phyloP scores from a whole-genome alignment of 805 yeast species.

The Metschnikowia aberdeeniae region DNA sequence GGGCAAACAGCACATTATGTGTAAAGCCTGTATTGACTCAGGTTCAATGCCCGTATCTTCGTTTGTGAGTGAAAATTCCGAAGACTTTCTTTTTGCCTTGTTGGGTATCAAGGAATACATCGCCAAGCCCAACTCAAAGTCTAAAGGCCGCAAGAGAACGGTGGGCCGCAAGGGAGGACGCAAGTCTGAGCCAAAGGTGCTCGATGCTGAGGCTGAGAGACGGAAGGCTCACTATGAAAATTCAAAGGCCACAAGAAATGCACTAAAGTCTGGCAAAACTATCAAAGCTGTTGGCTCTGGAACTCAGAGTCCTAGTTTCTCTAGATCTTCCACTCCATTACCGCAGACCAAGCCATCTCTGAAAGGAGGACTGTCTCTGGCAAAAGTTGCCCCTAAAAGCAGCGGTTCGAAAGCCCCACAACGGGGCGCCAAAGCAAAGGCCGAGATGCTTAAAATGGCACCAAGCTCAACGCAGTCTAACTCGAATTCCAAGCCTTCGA shows the following conservation, averaged over 20 bases:
- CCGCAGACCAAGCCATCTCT: background rate
- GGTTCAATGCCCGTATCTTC: conserved; percentile 5
- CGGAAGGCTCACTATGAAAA: conserved; percentile 36
- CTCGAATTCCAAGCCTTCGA: no score
- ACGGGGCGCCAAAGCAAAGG: background rate
- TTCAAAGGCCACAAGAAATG: conserved; percentile 27
- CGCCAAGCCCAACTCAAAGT: conserved; percentile 18
- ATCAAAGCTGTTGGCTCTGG: conserved; percentile 37
- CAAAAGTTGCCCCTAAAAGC: background rate
- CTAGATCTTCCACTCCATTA: conserved; percentile 12
- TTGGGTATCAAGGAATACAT: conserved; percentile 46
- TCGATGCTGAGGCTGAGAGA: conserved; percentile 30
- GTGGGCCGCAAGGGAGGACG: conserved; percentile 24
- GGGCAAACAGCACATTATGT: conserved; percentile 31
- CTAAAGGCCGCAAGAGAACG: conserved; percentile 34
- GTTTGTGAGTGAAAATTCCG: conserved; percentile 45
- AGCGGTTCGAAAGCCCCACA: background rate
- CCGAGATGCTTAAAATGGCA: background rate
- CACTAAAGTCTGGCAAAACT: conserved; percentile 36
- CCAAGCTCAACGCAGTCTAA: no score
- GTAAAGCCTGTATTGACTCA: conserved; percentile 40
- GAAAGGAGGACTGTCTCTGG: background rate
- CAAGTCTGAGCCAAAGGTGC: conserved; percentile 16
- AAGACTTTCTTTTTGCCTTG: conserved; percentile 42
- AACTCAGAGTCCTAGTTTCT: conserved; percentile 8